Evolutionary conservation across 768 basidiomycete genomes (phyloP).

Genomic region (Trametes cingulata): DNA sequence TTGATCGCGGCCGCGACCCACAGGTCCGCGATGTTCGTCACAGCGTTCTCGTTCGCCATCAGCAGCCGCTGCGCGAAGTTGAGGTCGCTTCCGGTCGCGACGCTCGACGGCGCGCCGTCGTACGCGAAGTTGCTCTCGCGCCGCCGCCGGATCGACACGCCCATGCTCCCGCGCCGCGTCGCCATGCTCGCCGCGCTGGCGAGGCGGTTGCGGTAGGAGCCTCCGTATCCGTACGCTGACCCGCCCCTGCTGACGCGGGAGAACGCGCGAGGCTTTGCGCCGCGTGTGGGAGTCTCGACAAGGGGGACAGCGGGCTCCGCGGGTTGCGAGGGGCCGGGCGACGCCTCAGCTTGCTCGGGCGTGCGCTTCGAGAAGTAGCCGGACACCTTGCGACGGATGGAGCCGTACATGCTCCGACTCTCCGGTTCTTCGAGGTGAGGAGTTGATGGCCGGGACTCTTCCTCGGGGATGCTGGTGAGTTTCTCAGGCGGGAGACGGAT

Average conservation of each 20-base stretch:
- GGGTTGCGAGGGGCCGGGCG: conserved; percentile 38
- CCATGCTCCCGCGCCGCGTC: conserved; percentile 54
- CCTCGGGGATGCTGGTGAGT: conserved; percentile 63
- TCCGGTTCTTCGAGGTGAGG: conserved; percentile 44
- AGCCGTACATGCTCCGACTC: conserved; percentile 32
- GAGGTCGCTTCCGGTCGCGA: conserved; percentile 52
- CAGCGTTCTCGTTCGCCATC: conserved; percentile 93
- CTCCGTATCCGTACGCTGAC: conserved; percentile 78
- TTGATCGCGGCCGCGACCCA: conserved; percentile 99
- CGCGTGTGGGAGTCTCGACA: conserved; percentile 40
- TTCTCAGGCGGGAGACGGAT: conserved; percentile 88
- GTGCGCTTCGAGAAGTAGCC: conserved; percentile 58
- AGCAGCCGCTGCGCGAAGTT: conserved; percentile 88
- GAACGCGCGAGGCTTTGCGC: conserved; percentile 37
- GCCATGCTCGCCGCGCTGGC: conserved; percentile 37
- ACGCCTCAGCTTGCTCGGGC: conserved; percentile 38
- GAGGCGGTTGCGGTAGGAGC: conserved; percentile 55
- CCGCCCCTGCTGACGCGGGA: conserved; percentile 64
- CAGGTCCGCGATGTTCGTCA: conserved; percentile 91
- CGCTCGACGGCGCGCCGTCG: conserved; percentile 43
- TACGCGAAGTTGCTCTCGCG: conserved; percentile 45
- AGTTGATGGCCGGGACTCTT: conserved; percentile 50
- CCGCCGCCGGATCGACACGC: conserved; percentile 50
- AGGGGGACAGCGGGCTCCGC: conserved; percentile 46
- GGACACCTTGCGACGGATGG: conserved; percentile 52